Evolutionary conservation across 768 basidiomycete genomes (phyloP), one percentile per base, ranked within the genome.

Genomic region (Ephemerocybe angulata): DNA sequence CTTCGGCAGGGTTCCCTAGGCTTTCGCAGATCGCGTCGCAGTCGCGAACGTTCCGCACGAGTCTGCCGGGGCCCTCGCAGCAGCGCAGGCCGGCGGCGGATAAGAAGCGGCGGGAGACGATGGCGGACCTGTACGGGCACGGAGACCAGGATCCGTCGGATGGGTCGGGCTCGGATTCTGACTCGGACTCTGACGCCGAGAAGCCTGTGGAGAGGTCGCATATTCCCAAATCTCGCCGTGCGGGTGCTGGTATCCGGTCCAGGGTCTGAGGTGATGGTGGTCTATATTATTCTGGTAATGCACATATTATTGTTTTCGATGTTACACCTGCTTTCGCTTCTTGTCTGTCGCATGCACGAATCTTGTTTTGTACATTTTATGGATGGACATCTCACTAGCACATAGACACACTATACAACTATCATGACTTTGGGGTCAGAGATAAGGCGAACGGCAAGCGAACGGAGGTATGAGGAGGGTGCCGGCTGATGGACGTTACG

Each of bases 141-240:
- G 62, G 60, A 24, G 65, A 67, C 28, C 60, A 65, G n/a, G 68
- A 67, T 50, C 68, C 72, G 19, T 38, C 67, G 70, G 64, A 65
- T 24, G 71, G 76, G 5, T 75, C 73, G 17, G 76, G 73, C 3
- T 76, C 78, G 0, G 78, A 75, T 19, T 76, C 75, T 0, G 79
- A 76, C 5, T 77, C 80, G 3, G 78, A 77, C 35, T 74, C 74
- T 0, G 78, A 71, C 37, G 67, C 59, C 37, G 62, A 61, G 28
- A 33, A 46, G 29, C 30, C 52, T 17, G 63, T 65, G 40, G 60
- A 64, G 24, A 61, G 56, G 40, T 84, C 79, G n/a, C 87, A 88
- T 65, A 87, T 89, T 54, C 87, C 87, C 28, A 73, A 67, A 58
- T 72, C 72, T 11, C 75, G 82, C 53, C 71, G 75, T 55, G 87